Evolutionary conservation across 345 rosid species (phyloP), one percentile per base, ranked within the genome.

Genomic region (Microcos paniculata): DNA sequence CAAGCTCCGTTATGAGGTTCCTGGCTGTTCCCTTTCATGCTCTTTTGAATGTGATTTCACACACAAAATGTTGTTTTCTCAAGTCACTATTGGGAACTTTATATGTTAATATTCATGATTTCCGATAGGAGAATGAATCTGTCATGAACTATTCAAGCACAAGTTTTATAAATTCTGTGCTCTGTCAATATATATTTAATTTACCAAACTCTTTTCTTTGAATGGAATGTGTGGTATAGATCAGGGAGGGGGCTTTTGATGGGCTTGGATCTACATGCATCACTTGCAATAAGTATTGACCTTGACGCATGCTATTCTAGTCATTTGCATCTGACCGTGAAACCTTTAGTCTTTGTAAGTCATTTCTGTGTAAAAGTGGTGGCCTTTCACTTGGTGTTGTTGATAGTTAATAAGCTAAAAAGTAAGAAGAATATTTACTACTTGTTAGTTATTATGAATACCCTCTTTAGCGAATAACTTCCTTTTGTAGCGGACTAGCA

Each of bases 1-100:
- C 49, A 91, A 90, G 72, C 89, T 94, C 71, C 96, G 97, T 72
- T 92, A 92, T 79, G 90, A 92, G 94, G 98, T 94, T 66, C 6
- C 5, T 67, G 46, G 42, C 49, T 46, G 46, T 62, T 46, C 24
- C 0, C 3, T 72, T 19, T 48, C 19, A 24, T 45, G 18, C 30
- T 43, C 52, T 72, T 9, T 16, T 52, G 31, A 5, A 30, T 70
- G 46, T n/a, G 1, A 64, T 65, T 42, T 49, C 6, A 14, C 4
- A 14, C 46, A 45, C 26, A 45, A 16, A 62, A 28, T 26, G 1
- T 68, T 24, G 40, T 26, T 68, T 28, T 16, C 57, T 68, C 72
- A 68, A 35, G 19, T 28, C 35, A 68, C 16, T 48, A 38, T 4
- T 26, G 57, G 71, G 56, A 51, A 67, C 38, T 52, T 46, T 45